These are phyloP conservation scores for Solanum sejunctum DNA, from an alignment of 257 asterid genomes.

Conservation along the genomic window DNA sequence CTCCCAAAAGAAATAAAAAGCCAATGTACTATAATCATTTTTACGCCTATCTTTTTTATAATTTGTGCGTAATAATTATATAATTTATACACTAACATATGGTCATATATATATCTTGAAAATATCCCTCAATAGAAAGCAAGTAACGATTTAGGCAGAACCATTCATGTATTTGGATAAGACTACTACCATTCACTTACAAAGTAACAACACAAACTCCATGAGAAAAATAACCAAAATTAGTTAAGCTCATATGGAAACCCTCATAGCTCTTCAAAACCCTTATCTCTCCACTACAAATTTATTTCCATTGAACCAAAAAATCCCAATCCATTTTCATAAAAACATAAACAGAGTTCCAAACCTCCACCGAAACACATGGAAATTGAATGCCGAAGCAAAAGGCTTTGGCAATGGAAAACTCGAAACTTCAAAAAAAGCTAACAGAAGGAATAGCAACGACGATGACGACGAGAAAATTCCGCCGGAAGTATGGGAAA, in stretches of 20 bases:
- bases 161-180: conserved; percentile 46
- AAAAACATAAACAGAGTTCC: conserved; percentile 1
- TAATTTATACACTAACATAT: too few species aligned
- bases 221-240: background rate
- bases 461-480: conserved; percentile 41
- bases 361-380: conserved; percentile 3
- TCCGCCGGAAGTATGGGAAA: conserved; percentile 45
- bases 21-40: too few species aligned
- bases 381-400: conserved; percentile 44
- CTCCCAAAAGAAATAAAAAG: too few species aligned
- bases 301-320: conserved; percentile 7
- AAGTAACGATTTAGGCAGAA: background rate
- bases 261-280: conserved; percentile 26
- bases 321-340: conserved; percentile 12
- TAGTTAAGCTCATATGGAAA: conserved; percentile 31
- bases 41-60: too few species aligned
- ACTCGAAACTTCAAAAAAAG: conserved; percentile 7
- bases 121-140: background rate
- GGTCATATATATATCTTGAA: background rate
- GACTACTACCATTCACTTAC: background rate
- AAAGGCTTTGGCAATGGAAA: conserved; percentile 41
- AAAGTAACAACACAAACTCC: background rate
- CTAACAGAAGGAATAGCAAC: background rate
- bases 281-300: conserved; percentile 14
- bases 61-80: too few species aligned